These are phyloP conservation scores for Kingdonia uniflora DNA, from an alignment of 164 flowering plant genomes.

Conservation along the genomic window DNA sequence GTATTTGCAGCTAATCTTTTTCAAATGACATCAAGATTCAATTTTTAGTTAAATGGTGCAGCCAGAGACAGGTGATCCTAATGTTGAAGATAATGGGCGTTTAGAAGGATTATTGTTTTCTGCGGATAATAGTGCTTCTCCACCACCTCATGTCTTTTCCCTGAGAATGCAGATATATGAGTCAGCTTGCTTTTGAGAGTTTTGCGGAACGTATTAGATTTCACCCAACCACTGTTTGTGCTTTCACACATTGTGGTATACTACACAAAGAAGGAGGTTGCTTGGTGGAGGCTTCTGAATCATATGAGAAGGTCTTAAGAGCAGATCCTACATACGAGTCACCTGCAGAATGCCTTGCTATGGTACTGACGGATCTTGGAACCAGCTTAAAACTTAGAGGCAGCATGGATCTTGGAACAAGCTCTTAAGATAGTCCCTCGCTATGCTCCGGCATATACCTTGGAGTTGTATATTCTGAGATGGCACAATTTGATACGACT, in stretches of 20 bases:
- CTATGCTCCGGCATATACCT: slow-evolving; percentile 99
- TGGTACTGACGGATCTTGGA: slow-evolving; percentile 93
- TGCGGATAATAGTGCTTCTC: slow-evolving; percentile 23
- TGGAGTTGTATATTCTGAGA: slow-evolving; percentile 97
- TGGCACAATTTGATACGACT: slow-evolving; percentile 94
- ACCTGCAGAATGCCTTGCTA: slow-evolving; percentile 92
- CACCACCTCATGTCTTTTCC: slow-evolving; percentile 16
- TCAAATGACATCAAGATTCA: too few species aligned
- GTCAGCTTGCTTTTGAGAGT: slow-evolving; percentile 73
- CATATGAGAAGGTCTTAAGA: slow-evolving; percentile 78
- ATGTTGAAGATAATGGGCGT: slow-evolving; percentile 34
- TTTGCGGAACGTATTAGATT: slow-evolving; percentile 74
- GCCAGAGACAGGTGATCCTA: slow-evolving; percentile 28
- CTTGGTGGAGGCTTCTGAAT: slow-evolving; percentile 92
- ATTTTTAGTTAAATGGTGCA: slow-evolving; percentile 29
- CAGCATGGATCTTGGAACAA: slow-evolving; percentile 88
- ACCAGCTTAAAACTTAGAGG: slow-evolving; percentile 98
- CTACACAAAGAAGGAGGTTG: slow-evolving; percentile 92
- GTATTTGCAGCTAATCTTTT: too few species aligned
- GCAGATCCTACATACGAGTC: slow-evolving; percentile 81
- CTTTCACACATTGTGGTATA: slow-evolving; percentile 92
- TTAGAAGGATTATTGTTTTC: slow-evolving; percentile 27
- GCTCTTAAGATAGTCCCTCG: slow-evolving; percentile 87
- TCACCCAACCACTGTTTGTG: slow-evolving; percentile 90
- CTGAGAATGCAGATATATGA: slow-evolving; percentile 59